Conservation (phyloP, 306 rosid genomes). For the Cicer cuneatum region DNA sequence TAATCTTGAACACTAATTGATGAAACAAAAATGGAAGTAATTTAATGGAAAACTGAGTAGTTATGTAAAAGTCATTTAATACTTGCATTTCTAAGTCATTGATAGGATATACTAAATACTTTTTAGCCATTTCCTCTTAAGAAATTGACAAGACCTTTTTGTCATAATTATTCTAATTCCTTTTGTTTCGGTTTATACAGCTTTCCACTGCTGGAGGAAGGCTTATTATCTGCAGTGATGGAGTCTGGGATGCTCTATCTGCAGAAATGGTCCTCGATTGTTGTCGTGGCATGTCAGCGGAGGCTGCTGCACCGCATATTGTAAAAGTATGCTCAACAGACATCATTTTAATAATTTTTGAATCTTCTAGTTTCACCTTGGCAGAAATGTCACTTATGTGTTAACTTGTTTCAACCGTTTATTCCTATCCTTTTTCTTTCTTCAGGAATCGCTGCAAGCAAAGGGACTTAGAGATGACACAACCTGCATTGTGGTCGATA, state of each 20-base stretch:
- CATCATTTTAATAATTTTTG: conserved; percentile 25
- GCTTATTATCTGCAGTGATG: conserved; percentile 89
- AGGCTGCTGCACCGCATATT: conserved; percentile 85
- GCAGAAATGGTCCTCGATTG: conserved; percentile 81
- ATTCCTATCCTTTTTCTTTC: conserved; percentile 30
- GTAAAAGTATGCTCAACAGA: conserved; percentile 67
- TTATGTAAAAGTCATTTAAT: conserved; percentile 2
- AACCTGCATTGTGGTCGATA: conserved; percentile 89
- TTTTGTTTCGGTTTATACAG: conserved; percentile 53
- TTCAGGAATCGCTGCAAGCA: conserved; percentile 86
- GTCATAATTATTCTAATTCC: conserved; percentile 3
- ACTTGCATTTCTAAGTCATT: background rate
- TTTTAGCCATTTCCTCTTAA: background rate
- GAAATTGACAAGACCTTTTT: conserved; percentile 3
- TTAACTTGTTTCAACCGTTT: conserved; percentile 1
- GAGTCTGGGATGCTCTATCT: conserved; percentile 94
- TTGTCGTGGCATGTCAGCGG: conserved; percentile 88
- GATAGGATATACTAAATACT: background rate
- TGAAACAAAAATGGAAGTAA: background rate
- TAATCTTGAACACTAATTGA: background rate
- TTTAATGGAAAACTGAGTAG: background rate
- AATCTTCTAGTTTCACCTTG: conserved; percentile 35
- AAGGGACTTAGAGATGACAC: conserved; percentile 99
- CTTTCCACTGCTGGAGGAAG: conserved; percentile 90
- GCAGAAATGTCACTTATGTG: conserved; percentile 7